Evolutionary conservation across 164 flowering plant species (phyloP).

Genomic region (Hamamelis virginiana): DNA sequence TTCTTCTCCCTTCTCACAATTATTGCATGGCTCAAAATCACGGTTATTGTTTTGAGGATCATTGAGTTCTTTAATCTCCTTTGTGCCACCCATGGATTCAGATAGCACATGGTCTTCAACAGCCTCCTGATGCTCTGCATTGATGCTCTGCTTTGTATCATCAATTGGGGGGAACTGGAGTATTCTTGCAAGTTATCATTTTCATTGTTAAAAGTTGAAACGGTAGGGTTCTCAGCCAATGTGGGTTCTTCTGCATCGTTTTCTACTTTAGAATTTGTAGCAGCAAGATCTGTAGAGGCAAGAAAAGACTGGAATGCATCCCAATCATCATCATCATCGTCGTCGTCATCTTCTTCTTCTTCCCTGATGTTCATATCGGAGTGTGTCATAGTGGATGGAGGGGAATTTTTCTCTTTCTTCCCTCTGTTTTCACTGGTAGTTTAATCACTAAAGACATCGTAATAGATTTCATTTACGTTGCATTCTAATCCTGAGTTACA

Average conservation of each 20-base stretch:
- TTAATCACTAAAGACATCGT: constrained; percentile 50
- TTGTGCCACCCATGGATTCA: constrained; percentile 2
- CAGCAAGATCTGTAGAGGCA: constrained; percentile 40
- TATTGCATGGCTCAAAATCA: constrained; percentile 2
- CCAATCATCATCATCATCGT: constrained; percentile 91
- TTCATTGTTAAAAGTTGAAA: constrained; percentile 5
- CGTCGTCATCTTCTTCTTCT: constrained; percentile 40
- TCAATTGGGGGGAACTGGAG: constrained; percentile 14
- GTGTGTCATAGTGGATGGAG: constrained; percentile 10
- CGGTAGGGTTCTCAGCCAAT: constrained; percentile 19
- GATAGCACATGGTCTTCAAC: constrained; percentile 9
- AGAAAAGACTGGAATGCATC: constrained; percentile 95
- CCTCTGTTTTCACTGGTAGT: constrained; percentile 49
- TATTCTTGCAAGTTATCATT: constrained; percentile 17
- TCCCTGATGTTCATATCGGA: constrained; percentile 20
- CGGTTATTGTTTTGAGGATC: constrained; percentile 4
- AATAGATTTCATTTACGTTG: constrained; percentile 32
- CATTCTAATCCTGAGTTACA: constrained; percentile 52
- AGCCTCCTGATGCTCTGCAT: constrained; percentile 15
- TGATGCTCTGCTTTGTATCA: constrained; percentile 9
- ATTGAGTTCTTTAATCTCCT: constrained; percentile 4
- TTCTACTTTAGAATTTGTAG: constrained; percentile 19
- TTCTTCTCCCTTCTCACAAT: constrained; percentile 4
- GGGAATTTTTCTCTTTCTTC: constrained; percentile 17
- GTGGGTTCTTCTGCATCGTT: constrained; percentile 18